Conservation (phyloP, 257 asterid genomes). For the Avicennia marina region DNA sequence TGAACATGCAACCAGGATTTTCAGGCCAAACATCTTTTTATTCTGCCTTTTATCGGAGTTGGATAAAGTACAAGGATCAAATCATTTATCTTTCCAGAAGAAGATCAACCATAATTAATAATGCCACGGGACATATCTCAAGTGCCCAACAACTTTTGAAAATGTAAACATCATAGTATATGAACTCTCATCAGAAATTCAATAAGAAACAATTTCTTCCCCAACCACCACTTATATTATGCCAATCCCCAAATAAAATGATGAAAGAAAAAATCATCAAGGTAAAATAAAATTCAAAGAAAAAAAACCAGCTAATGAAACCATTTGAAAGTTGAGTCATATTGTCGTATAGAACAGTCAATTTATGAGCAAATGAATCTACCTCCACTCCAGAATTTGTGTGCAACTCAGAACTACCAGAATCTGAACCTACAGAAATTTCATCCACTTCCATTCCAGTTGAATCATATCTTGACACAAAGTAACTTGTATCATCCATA, state of each 20-base stretch:
- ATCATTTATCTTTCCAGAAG: too few species aligned
- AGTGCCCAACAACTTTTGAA: too few species aligned
- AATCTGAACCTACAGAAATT: conserved; percentile 47
- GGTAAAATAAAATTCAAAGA: background rate
- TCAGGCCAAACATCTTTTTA: too few species aligned
- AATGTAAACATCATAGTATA: background rate
- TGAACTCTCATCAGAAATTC: conserved; percentile 4
- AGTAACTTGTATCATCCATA: conserved; percentile 84
- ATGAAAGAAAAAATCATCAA: background rate
- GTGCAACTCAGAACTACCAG: conserved; percentile 51
- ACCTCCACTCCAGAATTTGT: conserved; percentile 60
- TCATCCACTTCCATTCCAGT: conserved; percentile 47
- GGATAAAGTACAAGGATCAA: too few species aligned
- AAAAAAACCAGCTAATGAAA: too few species aligned
- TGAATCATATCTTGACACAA: conserved; percentile 67
- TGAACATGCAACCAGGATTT: too few species aligned
- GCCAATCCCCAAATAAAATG: background rate
- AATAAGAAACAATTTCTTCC: background rate
- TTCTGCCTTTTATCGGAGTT: too few species aligned
- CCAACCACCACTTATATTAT: background rate
- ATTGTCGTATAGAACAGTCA: too few species aligned
- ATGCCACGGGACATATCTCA: too few species aligned
- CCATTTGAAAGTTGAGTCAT: too few species aligned
- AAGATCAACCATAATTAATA: too few species aligned
- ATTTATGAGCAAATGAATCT: conserved; percentile 11